These are phyloP conservation scores for Thielaviopsis populi DNA, from an alignment of 2,329 filamentous ascomycete species.

Conservation along the genomic window DNA sequence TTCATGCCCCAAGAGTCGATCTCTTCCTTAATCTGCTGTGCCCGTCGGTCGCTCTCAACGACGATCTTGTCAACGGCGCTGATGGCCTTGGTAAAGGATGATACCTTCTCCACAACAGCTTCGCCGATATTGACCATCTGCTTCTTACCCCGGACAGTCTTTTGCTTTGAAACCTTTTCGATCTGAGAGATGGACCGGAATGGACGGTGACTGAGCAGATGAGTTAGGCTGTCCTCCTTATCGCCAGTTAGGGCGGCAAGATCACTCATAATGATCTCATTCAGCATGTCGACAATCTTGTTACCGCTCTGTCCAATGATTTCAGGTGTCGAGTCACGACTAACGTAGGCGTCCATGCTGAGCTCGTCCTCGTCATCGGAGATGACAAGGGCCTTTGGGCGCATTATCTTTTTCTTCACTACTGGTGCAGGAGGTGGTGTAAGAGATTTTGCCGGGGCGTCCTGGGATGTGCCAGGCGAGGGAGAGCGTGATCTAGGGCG, in stretches of 20 bases:
- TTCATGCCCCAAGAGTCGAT: slow-evolving; percentile 37
- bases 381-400: slow-evolving; percentile 18
- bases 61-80: slow-evolving; percentile 74
- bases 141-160: slow-evolving; percentile 26
- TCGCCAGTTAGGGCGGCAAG: slow-evolving; percentile 70
- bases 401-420: slow-evolving; percentile 5
- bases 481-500: slow-evolving; percentile 15
- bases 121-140: slow-evolving; percentile 37
- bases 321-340: slow-evolving; percentile 17
- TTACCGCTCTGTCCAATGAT: slow-evolving; percentile 23
- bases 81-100: slow-evolving; percentile 67
- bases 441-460: not conserved
- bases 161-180: slow-evolving; percentile 44
- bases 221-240: slow-evolving; percentile 51
- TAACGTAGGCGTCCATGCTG: slow-evolving; percentile 23
- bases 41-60: slow-evolving; percentile 56
- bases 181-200: slow-evolving; percentile 46
- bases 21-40: slow-evolving; percentile 37
- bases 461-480: slow-evolving; percentile 10
- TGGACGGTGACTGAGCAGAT: slow-evolving; percentile 59
- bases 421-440: slow-evolving; percentile 6
- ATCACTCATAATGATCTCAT: slow-evolving; percentile 58
- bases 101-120: slow-evolving; percentile 35
- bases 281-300: slow-evolving; percentile 63
- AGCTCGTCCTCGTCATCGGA: slow-evolving; percentile 30